Conservation (phyloP, 306 rosid genomes). For the Senna siamea region DNA sequence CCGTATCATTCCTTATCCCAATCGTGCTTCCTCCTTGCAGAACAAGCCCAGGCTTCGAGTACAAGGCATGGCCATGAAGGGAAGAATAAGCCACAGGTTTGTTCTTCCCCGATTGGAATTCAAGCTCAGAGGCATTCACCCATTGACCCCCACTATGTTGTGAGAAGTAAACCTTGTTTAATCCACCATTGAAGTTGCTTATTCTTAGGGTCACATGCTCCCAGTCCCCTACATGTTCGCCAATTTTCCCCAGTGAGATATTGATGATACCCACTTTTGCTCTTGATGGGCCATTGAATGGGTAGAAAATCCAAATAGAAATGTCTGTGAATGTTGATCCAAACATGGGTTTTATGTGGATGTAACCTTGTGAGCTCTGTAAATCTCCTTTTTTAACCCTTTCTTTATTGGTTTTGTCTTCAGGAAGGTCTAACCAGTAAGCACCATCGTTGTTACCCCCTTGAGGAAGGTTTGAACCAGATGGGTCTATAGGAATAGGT, state of each 20-base stretch:
- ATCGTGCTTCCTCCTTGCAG: constrained; percentile 60
- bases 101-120: constrained; percentile 56
- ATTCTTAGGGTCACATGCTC: constrained; percentile 77
- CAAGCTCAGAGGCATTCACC: constrained; percentile 64
- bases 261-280: constrained; percentile 54
- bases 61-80: constrained; percentile 68
- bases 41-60: constrained; percentile 60
- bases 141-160: constrained; percentile 75
- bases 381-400: constrained; percentile 64
- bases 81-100: constrained; percentile 62
- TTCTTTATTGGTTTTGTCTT: constrained; percentile 43
- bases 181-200: constrained; percentile 72
- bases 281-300: constrained; percentile 72
- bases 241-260: constrained; percentile 58
- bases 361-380: constrained; percentile 44
- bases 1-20: constrained; percentile 70
- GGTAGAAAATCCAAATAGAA: constrained; percentile 75
- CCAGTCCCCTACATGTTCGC: constrained; percentile 84
- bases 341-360: constrained; percentile 72
- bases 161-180: constrained; percentile 60
- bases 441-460: constrained; percentile 55
- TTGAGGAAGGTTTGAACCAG: constrained; percentile 69
- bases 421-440: constrained; percentile 74
- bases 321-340: constrained; percentile 77
- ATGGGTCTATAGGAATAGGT: constrained; percentile 46